Base-by-base conservation (phyloP, 495 filamentous ascomycete species). In the Aspergillus sclerotiicarbonarius region DNA sequence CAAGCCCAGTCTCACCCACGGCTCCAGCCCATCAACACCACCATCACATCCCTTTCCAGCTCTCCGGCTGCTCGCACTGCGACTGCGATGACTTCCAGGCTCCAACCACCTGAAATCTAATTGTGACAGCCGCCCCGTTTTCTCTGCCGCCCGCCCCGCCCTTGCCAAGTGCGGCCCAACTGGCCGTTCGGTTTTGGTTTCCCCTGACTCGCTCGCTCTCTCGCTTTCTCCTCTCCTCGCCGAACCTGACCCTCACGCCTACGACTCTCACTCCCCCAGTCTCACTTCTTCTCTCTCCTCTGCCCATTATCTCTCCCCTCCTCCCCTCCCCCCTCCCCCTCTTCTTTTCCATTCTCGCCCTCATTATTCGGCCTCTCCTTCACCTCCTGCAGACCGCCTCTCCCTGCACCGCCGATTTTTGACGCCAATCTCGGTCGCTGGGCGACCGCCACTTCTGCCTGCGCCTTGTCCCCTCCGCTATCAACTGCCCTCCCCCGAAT, bases 341-440 rank as follows among this genome's bases (percentile, higher is more conserved):
- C 61, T 66, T 46, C 54, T 57, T 30, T 51, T 49, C 39, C 51
- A 43, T 41, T 53, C 43, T 56, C 41, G 6, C 41, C 50, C 47
- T 21, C 29, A n/a, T 48, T 45, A 37, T 47, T 30, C 41, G 52
- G 16, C 37, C 20, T 16, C 44, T 43, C 13, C 19, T 60, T 51
- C 7, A 25, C 47, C 47, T 50, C 15, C 53, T 25, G 25, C 44
- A n/a, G 10, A 33, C 16, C 35, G 37, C 32, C 52, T 45, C 39
- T 16, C 10, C 18, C 53, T 30, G 8, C 21, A 18, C 32, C 37
- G 29, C 21, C 45, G 33, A 54, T 49, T 43, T n/a, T 51, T 35
- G 51, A 44, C 8, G 44, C 37, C 51, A 15, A 39, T 45, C 19
- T 31, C 54, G 71, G 73, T 74, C 74, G 73, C 69, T 72, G 73